phyloP scores from a whole-genome alignment of 805 yeast species.

The Huiozyma sinensis region DNA sequence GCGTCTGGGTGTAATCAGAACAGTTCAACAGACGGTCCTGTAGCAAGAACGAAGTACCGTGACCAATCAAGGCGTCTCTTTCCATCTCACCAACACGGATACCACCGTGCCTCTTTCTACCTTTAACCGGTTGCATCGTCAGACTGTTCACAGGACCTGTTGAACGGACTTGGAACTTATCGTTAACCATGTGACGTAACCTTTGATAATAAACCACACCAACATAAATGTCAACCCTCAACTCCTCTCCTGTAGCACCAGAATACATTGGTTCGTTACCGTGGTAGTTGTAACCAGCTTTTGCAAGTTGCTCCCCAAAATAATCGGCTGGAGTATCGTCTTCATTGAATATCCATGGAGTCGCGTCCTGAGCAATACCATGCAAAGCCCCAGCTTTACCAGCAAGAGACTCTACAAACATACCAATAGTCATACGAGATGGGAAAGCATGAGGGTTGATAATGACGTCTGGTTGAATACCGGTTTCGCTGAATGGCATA shows the following conservation, averaged over 20 bases:
- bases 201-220: conserved; percentile 98
- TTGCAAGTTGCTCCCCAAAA: conserved; percentile 83
- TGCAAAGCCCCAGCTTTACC: conserved; percentile 98
- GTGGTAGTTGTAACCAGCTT: conserved; percentile 92
- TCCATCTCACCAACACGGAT: conserved; percentile 99
- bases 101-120: conserved; percentile 98
- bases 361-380: conserved; percentile 93
- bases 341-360: conserved; percentile 93
- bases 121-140: conserved; percentile 99
- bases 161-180: conserved; percentile 97
- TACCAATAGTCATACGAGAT: conserved; percentile 99
- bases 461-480: conserved; percentile 95
- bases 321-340: conserved; percentile 92
- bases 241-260: conserved; percentile 96
- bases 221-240: conserved; percentile 88
- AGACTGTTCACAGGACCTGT: conserved; percentile 96
- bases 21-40: conserved; percentile 94
- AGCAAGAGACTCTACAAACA: conserved; percentile 97
- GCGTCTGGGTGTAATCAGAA: conserved; percentile 87
- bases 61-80: conserved; percentile 97
- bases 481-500: conserved; percentile 93
- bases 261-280: conserved; percentile 99
- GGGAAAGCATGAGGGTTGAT: conserved; percentile 99
- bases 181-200: conserved; percentile 98
- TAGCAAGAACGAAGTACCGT: conserved; percentile 88